phyloP scores from a whole-genome alignment of 176 grass and related monocot genomes.

The Poa pratensis region DNA sequence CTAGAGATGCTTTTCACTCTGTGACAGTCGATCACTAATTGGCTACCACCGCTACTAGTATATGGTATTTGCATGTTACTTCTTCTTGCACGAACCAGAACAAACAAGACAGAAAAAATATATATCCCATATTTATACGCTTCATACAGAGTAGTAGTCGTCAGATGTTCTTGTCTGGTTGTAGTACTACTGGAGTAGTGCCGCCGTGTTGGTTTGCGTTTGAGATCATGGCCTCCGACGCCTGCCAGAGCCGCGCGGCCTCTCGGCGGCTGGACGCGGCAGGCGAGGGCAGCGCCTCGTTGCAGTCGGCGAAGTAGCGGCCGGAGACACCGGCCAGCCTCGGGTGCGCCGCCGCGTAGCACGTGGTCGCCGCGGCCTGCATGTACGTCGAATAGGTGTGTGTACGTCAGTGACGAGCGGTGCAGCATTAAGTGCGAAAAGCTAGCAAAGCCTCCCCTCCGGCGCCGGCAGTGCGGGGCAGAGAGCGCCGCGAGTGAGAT shows the following conservation, averaged over 20 bases:
- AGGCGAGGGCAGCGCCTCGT: constrained; percentile 84
- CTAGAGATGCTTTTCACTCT: background rate
- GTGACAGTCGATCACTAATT: background rate
- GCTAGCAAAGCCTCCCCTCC: background rate
- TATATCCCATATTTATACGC: background rate
- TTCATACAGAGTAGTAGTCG: no score
- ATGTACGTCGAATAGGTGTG: no score
- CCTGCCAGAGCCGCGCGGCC: constrained; percentile 65
- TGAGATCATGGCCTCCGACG: constrained; percentile 57
- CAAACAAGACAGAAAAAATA: no score
- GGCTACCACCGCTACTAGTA: background rate
- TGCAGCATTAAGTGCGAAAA: constrained; percentile 14
- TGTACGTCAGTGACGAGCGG: background rate
- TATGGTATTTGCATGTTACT: constrained; percentile 23
- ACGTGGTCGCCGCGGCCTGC: constrained; percentile 94
- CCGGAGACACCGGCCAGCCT: constrained; percentile 72
- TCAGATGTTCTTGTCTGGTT: background rate
- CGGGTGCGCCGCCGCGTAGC: constrained; percentile 88
- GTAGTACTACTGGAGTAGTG: background rate
- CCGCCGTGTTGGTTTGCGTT: constrained; percentile 65
- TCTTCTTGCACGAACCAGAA: background rate
- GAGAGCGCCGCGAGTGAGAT: background rate
- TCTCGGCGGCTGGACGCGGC: constrained; percentile 51
- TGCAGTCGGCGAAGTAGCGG: constrained; percentile 95
- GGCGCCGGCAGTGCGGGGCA: background rate